A percentile compares a stretch with the other conserved stretches of the same genome.
These are phyloP conservation scores for Podila verticillata DNA, from an alignment of 192 early-diverging fungal species.

Conservation along the genomic window DNA sequence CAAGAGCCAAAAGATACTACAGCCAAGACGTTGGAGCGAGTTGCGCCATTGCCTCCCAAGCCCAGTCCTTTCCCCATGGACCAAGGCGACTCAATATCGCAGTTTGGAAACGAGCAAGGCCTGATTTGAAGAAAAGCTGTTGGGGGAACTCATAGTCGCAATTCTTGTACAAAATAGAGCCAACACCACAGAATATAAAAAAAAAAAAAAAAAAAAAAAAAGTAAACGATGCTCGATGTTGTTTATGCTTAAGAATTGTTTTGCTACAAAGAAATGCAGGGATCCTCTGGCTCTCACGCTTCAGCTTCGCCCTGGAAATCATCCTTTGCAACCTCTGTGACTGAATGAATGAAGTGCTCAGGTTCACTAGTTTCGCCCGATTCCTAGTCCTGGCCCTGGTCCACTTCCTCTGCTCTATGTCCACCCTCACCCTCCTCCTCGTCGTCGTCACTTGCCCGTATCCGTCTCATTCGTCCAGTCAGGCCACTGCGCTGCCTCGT, in stretches of 20 bases:
- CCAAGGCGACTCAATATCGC: conserved; percentile 36
- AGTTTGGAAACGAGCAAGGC: conserved; percentile 21
- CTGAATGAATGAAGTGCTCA: no score
- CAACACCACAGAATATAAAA: no score
- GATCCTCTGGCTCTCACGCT: no score
- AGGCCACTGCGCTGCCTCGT: not conserved
- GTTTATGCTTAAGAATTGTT: no score
- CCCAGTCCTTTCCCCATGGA: conserved; percentile 37
- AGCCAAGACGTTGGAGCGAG: not conserved
- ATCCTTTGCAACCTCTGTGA: no score
- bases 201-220: no score
- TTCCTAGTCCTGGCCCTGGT: no score
- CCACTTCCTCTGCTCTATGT: not conserved
- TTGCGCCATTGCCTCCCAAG: not conserved
- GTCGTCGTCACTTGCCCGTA: not conserved
- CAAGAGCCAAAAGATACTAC: not conserved
- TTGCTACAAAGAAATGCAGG: no score
- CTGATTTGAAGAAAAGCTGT: conserved; percentile 15
- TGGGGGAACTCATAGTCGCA: not conserved
- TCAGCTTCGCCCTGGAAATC: no score
- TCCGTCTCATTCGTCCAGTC: not conserved
- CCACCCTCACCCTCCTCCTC: not conserved
- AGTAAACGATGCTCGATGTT: no score
- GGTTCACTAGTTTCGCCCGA: no score
- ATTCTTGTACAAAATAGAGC: no score